These are phyloP conservation scores for Fusarium sp. DNA, from an alignment of 2,329 filamentous ascomycete genomes.

Conservation along the genomic window DNA sequence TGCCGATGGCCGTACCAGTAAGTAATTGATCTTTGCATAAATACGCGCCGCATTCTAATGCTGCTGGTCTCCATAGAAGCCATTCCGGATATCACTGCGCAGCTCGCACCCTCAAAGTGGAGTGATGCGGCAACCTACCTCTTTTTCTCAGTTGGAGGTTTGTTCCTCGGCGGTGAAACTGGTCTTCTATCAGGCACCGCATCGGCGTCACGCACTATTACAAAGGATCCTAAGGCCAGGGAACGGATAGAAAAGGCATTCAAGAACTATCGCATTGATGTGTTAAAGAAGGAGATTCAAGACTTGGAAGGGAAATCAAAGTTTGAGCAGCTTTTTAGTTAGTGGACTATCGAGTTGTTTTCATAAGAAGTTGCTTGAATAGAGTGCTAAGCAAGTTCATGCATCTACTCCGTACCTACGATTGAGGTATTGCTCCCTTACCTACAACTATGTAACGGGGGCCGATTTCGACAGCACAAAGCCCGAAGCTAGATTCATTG, in stretches of 20 bases:
- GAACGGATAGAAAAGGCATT: slow-evolving; percentile 3
- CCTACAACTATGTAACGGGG: too few species aligned
- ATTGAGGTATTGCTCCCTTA: too few species aligned
- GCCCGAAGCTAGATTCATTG: too few species aligned
- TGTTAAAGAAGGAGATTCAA: slow-evolving; percentile 4
- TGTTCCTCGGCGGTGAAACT: neutral
- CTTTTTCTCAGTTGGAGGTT: slow-evolving; percentile 1
- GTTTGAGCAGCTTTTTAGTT: slow-evolving; percentile 1
- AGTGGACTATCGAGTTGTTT: neutral
- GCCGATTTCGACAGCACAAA: too few species aligned
- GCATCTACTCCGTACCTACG: too few species aligned
- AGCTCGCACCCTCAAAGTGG: slow-evolving; percentile 8
- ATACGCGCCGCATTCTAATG: neutral
- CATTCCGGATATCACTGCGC: neutral
- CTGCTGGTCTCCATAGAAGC: neutral
- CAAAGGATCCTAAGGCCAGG: neutral
- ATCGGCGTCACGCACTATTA: slow-evolving; percentile 2
- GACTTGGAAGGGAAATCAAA: neutral
- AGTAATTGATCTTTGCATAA: neutral
- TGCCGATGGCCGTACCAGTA: slow-evolving; percentile 5
- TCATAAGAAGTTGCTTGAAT: too few species aligned
- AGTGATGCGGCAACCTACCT: neutral
- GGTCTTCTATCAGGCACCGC: neutral
- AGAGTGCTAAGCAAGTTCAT: too few species aligned
- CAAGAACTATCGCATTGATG: slow-evolving; percentile 16